These are phyloP conservation scores for Cynanchum wilfordii DNA, from an alignment of 257 asterid genomes.

Conservation along the genomic window DNA sequence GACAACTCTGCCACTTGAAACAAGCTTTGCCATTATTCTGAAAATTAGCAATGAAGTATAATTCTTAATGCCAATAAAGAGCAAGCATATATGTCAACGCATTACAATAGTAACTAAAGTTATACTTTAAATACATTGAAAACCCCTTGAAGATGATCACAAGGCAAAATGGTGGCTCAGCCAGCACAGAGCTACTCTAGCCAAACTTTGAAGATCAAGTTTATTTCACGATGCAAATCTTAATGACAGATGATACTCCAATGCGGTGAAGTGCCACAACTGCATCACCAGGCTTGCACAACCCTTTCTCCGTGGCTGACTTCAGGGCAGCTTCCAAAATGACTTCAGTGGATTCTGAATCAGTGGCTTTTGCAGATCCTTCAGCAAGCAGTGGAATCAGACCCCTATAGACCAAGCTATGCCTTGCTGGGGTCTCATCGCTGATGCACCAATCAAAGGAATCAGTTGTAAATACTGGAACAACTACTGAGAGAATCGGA, in stretches of 20 bases:
- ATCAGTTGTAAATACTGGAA: conserved; percentile 61
- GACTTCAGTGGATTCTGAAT: conserved; percentile 74
- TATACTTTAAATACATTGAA: not conserved
- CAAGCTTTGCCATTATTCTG: not conserved
- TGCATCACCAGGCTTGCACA: conserved; percentile 70
- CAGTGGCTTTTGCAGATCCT: conserved; percentile 75
- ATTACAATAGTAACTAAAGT: not conserved
- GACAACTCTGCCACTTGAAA: not conserved
- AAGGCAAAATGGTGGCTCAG: not conserved
- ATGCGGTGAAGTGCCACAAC: conserved; percentile 74
- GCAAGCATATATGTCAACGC: not conserved
- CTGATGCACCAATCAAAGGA: conserved; percentile 73
- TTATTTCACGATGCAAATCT: conserved; percentile 66
- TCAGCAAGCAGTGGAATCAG: conserved; percentile 74
- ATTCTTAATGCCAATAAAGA: not conserved
- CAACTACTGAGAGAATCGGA: conserved; percentile 77
- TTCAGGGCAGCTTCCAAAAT: conserved; percentile 55
- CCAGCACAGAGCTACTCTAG: not conserved
- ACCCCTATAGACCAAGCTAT: conserved; percentile 74
- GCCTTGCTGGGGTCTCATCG: conserved; percentile 80
- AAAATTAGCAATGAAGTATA: not conserved
- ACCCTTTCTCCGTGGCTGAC: conserved; percentile 44
- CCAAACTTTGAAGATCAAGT: conserved; percentile 11
- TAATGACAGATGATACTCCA: conserved; percentile 70
- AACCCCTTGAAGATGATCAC: not conserved